These are phyloP conservation scores for Erodium maritimum DNA, from an alignment of 345 rosid species.

Conservation along the genomic window DNA sequence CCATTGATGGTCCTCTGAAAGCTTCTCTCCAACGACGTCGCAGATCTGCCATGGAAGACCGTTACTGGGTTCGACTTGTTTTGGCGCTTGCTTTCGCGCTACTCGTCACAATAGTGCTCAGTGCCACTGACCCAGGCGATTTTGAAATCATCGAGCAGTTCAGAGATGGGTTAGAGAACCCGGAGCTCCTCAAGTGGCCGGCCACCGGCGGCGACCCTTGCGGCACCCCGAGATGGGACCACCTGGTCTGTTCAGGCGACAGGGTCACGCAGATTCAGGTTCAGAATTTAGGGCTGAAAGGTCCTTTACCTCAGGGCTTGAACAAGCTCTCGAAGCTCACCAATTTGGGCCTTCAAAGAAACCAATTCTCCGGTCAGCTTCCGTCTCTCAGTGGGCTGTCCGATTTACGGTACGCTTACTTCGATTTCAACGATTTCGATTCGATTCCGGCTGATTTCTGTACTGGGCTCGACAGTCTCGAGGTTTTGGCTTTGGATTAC, in stretches of 20 bases:
- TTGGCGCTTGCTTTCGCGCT: background rate
- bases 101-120: slow-evolving; percentile 17
- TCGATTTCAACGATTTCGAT: slow-evolving; percentile 50
- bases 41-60: background rate
- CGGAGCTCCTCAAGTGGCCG: slow-evolving; percentile 62
- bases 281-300: slow-evolving; percentile 42
- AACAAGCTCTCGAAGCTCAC: slow-evolving; percentile 45
- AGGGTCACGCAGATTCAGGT: slow-evolving; percentile 59
- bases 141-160: slow-evolving; percentile 39
- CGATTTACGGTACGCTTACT: slow-evolving; percentile 29
- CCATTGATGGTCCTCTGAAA: background rate
- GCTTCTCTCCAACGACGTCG: background rate
- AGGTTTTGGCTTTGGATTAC: slow-evolving; percentile 47
- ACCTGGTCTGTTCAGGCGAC: slow-evolving; percentile 34
- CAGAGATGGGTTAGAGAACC: slow-evolving; percentile 50
- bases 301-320: slow-evolving; percentile 47
- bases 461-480: slow-evolving; percentile 33
- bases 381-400: slow-evolving; percentile 54
- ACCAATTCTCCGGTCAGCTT: slow-evolving; percentile 43
- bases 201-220: slow-evolving; percentile 53
- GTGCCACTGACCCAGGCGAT: slow-evolving; percentile 43
- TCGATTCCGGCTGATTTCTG: slow-evolving; percentile 55
- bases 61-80: no score
- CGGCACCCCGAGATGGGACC: slow-evolving; percentile 42
- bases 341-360: slow-evolving; percentile 50